phyloP scores from a whole-genome alignment of 1,139 yeast species.

The Debaryomyces sp. region DNA sequence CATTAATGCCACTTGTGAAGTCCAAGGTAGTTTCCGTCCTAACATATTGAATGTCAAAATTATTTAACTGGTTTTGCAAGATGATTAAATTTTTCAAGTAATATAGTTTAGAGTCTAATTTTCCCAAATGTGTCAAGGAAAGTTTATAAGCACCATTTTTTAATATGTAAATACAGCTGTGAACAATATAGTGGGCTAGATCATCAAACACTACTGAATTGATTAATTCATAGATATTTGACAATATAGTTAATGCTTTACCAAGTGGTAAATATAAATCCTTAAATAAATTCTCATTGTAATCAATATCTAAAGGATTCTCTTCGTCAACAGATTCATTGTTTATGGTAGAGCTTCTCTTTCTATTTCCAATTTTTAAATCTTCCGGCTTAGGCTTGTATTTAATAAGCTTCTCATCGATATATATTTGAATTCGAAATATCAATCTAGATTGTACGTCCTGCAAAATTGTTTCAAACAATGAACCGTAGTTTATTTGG shows the following conservation, averaged over 20 bases:
- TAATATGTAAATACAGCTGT: slow-evolving; percentile 66
- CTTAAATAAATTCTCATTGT: slow-evolving; percentile 43
- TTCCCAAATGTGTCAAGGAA: slow-evolving; percentile 40
- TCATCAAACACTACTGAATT: slow-evolving; percentile 83
- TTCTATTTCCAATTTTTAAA: slow-evolving; percentile 55
- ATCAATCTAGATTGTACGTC: slow-evolving; percentile 82
- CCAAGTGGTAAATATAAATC: slow-evolving; percentile 76
- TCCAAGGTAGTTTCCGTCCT: slow-evolving; percentile 77
- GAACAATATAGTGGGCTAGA: slow-evolving; percentile 84
- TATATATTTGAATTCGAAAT: slow-evolving; percentile 72
- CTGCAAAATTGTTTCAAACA: slow-evolving; percentile 71
- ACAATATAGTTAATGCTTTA: slow-evolving; percentile 68
- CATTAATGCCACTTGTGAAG: slow-evolving; percentile 70
- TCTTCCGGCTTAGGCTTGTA: slow-evolving; percentile 73
- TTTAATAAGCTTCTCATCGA: slow-evolving; percentile 66
- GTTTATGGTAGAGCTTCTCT: slow-evolving; percentile 26
- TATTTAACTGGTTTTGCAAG: slow-evolving; percentile 69
- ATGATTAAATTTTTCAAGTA: slow-evolving; percentile 72
- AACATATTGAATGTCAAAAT: slow-evolving; percentile 78
- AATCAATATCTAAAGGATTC: slow-evolving; percentile 34
- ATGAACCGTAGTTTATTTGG: slow-evolving; percentile 38
- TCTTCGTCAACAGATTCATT: slow-evolving; percentile 7
- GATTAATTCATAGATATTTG: slow-evolving; percentile 79
- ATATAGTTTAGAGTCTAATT: slow-evolving; percentile 64
- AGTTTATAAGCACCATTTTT: slow-evolving; percentile 52